These are phyloP conservation scores for Yarrowia galli DNA, from an alignment of 1,139 yeast genomes.

Conservation along the genomic window DNA sequence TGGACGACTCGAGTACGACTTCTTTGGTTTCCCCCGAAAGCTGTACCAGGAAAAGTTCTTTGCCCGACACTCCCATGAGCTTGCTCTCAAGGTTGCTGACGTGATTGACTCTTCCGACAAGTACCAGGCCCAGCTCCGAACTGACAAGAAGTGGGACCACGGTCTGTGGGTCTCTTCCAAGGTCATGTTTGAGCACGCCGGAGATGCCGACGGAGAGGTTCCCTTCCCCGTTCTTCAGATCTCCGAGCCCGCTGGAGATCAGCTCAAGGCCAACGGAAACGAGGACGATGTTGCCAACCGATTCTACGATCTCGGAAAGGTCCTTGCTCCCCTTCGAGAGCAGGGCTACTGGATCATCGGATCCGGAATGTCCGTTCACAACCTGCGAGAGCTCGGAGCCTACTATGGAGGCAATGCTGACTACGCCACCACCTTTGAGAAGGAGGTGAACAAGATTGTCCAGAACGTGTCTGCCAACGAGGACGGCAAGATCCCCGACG, in stretches of 20 bases:
- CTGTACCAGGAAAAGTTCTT: conserved; percentile 67
- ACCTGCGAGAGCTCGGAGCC: conserved; percentile 59
- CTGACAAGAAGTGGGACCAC: conserved; percentile 74
- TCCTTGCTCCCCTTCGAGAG: conserved; percentile 60
- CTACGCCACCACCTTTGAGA: conserved; percentile 61
- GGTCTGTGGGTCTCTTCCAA: conserved; percentile 85
- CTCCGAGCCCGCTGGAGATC: conserved; percentile 49
- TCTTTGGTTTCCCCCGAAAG: conserved; percentile 70
- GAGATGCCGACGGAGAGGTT: conserved; percentile 47
- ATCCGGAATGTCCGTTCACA: conserved; percentile 86
- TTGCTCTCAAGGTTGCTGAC: conserved; percentile 24
- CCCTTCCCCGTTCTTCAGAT: conserved; percentile 66
- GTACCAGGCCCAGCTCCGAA: conserved; percentile 55
- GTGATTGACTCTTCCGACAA: conserved; percentile 53
- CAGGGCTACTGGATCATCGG: conserved; percentile 62
- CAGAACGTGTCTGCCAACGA: conserved; percentile 48
- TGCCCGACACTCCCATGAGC: conserved; percentile 26
- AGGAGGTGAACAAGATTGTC: conserved; percentile 50
- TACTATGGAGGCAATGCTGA: conserved; percentile 52
- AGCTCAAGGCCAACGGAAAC: conserved; percentile 51
- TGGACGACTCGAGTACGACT: conserved; percentile 65
- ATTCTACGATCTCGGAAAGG: conserved; percentile 61
- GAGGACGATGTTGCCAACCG: conserved; percentile 55
- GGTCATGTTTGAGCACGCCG: conserved; percentile 64
- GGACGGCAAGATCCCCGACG: conserved; percentile 45